A percentile compares a stretch with the other conserved stretches of the same genome.
phyloP scores from a whole-genome alignment of 148 eudicot genomes.

The Rhododendron williamsianum region DNA sequence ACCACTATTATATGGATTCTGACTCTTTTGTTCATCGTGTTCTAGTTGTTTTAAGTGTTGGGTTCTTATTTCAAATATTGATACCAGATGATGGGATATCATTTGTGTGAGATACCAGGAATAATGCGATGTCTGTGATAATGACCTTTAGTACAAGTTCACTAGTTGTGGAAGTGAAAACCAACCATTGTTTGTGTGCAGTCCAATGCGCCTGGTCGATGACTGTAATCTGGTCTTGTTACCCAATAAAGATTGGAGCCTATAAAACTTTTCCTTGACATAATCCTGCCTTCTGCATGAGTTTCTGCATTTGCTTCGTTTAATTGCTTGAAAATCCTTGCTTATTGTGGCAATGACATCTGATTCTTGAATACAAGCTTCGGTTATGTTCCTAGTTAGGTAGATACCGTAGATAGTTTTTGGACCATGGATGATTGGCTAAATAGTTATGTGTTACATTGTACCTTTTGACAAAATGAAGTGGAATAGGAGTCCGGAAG shows the following conservation, averaged over 20 bases:
- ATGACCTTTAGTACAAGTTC: not conserved
- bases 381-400: not conserved
- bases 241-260: not conserved
- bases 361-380: conserved; percentile 1
- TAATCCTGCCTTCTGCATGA: not conserved
- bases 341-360: not conserved
- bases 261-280: not conserved
- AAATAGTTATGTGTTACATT: not conserved
- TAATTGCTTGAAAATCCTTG: not conserved
- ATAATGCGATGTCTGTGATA: not conserved
- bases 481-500: not conserved
- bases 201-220: not conserved
- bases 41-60: not conserved
- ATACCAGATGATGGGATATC: not conserved
- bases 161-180: not conserved
- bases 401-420: not conserved
- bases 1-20: not conserved
- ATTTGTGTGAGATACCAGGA: not conserved
- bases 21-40: not conserved
- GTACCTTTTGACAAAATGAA: not conserved
- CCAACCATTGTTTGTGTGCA: not conserved
- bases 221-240: not conserved
- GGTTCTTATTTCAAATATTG: not conserved
- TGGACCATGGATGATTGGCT: not conserved
- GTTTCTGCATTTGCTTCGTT: not conserved